Evolutionary conservation across 805 yeast species (phyloP), one percentile per base, ranked within the genome.

Genomic region (Spathaspora hagerdaliae): DNA sequence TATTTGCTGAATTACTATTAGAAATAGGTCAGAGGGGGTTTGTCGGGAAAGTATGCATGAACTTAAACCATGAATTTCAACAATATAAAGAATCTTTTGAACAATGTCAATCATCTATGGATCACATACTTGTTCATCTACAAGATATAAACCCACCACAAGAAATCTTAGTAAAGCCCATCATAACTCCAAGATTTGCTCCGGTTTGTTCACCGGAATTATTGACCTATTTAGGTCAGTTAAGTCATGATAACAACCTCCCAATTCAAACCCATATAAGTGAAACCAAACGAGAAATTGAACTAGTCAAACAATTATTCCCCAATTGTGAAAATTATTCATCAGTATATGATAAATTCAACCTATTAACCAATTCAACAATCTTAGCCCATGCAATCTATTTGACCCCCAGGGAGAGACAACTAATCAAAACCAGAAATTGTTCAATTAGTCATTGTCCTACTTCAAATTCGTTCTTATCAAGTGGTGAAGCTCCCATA

Each of bases 31-130:
- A 91, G 64, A 73, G 97, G 49, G 97, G 96, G 0, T 76, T 87
- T 44, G 81, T 94, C 34, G 99, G 99, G 4, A 84, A 92, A 55
- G 96, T 89, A 15, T 94, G 98, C 61, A 94, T 94, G 98, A 85
- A 90, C 59, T 77, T 79, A 49, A 83, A 87, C 65, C 79, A 88
- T 1, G 43, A 56, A 3, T 69, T 52, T 51, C 95, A 94, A 0
- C 84, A 78, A 29, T 85, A 79, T 59, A 81, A 87, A 61, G 91
- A 87, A 55, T 68, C 81, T 1, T 60, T 57, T 27, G 77, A 79
- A 26, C 80, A 77, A 34, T 77, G 86, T 33, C 60, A 82, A 36
- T 56, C 64, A 14, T 73, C 82, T 4, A 87, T 87, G 51, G 51
- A 69, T 12, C 63, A 70, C 5, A 80, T 89, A 2, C 73, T 87